Evolutionary conservation across 2,329 filamentous ascomycete genomes (phyloP).

Genomic region (Pseudonectria buxi): DNA sequence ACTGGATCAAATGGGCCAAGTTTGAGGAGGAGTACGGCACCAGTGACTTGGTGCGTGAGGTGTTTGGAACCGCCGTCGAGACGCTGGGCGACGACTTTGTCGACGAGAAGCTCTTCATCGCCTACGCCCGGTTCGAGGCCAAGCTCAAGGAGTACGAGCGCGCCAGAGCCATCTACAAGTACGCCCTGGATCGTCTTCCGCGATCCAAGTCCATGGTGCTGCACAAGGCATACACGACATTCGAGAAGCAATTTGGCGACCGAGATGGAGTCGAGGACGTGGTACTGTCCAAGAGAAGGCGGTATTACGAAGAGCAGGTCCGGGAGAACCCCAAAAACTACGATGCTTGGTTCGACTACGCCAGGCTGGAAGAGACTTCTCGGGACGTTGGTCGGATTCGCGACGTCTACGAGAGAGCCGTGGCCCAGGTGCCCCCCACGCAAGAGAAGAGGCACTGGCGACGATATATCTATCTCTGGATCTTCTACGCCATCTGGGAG

Average conservation of each 20-base stretch:
- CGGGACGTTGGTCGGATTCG: slow-evolving; percentile 77
- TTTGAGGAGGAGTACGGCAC: slow-evolving; percentile 96
- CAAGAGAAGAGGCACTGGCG: slow-evolving; percentile 97
- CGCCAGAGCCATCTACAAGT: slow-evolving; percentile 92
- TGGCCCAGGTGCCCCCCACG: slow-evolving; percentile 89
- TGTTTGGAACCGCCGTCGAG: slow-evolving; percentile 84
- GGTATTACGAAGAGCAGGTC: slow-evolving; percentile 90
- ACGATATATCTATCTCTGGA: slow-evolving; percentile 94
- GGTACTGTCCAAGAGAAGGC: slow-evolving; percentile 84
- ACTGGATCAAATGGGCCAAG: slow-evolving; percentile 98
- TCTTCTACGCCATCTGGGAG: slow-evolving; percentile 95
- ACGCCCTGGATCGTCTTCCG: slow-evolving; percentile 84
- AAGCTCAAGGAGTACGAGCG: slow-evolving; percentile 95
- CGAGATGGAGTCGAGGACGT: slow-evolving; percentile 91
- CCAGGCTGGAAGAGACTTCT: slow-evolving; percentile 78
- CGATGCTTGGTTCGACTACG: slow-evolving; percentile 95
- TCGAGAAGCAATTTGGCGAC: slow-evolving; percentile 97
- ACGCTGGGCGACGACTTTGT: slow-evolving; percentile 89
- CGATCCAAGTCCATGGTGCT: slow-evolving; percentile 77
- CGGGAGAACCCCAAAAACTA: slow-evolving; percentile 95
- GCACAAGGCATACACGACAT: slow-evolving; percentile 92
- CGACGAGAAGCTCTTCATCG: slow-evolving; percentile 91
- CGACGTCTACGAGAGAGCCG: slow-evolving; percentile 91
- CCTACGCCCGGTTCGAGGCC: slow-evolving; percentile 90
- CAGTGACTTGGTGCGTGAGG: slow-evolving; percentile 83